Evolutionary conservation across 805 yeast species (phyloP), one percentile per base, ranked within the genome.

Genomic region (Starmerella stellata): DNA sequence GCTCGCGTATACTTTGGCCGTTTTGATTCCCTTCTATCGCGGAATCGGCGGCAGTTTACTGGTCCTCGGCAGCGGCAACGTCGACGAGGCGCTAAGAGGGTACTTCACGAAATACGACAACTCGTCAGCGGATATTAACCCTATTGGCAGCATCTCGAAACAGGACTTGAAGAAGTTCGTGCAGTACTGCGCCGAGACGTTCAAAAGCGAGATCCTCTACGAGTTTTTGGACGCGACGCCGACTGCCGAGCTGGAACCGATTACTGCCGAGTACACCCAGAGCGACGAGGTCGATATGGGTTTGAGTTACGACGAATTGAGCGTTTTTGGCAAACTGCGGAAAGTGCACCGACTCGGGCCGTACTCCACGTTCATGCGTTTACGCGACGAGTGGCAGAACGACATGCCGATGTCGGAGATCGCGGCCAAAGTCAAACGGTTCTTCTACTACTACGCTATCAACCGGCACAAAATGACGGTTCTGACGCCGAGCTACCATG

Each of bases 231-330:
- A 70, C 48, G 99, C 99, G 0, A 78, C 90, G 0, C 99, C 99
- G 23, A 87, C 98, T 0, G 99, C 99, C 0, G 99, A 90, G 56
- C 68, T 90, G 37, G 99, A 90, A 53, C 99, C 99, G 27, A 87
- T 82, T 38, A 90, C 98, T 0, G 75, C 78, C 46, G 68, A 73
- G 40, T 87, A 90, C 51, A 92, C 87, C 14, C 99, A 90, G 58
- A 78, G 93, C 24, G 99, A 90, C 57, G 99, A 90, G 58, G 74
- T 72, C 13, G 99, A 90, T 54, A 90, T 90, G 99, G 99, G 99
- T 2, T 78, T 92, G 77, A 79, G 95, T 0, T 90, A 90, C 52
- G 93, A 85, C 47, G 98, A 90, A 55, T 67, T 90, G 43, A 77
- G 94, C 25, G 65, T 78, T 5, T 85, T 90, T 63, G 99, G 99